Percentiles rank a stretch among this genome's conserved stretches.
Evolutionary conservation across 495 filamentous ascomycete species (phyloP).

Genomic region (Durotheca rogersii): DNA sequence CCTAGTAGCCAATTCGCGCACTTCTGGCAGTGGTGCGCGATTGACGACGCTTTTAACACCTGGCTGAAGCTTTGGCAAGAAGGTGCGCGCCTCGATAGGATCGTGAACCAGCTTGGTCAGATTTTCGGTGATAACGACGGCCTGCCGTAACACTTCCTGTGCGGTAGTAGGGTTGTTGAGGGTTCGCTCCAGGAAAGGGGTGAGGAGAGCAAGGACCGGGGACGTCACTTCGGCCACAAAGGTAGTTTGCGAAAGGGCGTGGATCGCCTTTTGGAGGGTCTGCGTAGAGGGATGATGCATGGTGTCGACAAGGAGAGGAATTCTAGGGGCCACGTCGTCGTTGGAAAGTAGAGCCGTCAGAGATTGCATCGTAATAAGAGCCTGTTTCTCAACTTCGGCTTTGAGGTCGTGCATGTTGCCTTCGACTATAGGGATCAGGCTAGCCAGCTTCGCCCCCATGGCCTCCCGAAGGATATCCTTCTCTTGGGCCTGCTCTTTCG

Average conservation of each 20-base stretch:
- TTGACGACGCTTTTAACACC: slow-evolving; percentile 87
- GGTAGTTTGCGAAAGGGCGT: slow-evolving; percentile 96
- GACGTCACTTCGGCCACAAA: slow-evolving; percentile 97
- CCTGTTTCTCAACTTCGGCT: slow-evolving; percentile 82
- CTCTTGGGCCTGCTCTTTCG: slow-evolving; percentile 73
- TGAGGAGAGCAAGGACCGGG: slow-evolving; percentile 96
- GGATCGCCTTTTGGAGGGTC: slow-evolving; percentile 89
- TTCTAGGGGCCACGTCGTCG: slow-evolving; percentile 91
- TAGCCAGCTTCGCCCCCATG: slow-evolving; percentile 89
- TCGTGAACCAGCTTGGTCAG: slow-evolving; percentile 98
- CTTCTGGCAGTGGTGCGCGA: slow-evolving; percentile 89
- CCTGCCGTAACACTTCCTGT: slow-evolving; percentile 93
- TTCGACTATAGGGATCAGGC: slow-evolving; percentile 89
- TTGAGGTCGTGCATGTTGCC: slow-evolving; percentile 96
- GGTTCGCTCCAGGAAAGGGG: slow-evolving; percentile 88
- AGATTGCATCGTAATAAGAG: slow-evolving; percentile 85
- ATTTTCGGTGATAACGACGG: slow-evolving; percentile 97
- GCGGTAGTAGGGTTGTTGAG: slow-evolving; percentile 86
- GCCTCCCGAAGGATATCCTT: slow-evolving; percentile 87
- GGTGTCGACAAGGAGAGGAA: slow-evolving; percentile 88
- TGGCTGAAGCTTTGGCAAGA: slow-evolving; percentile 92
- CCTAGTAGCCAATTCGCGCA: slow-evolving; percentile 82
- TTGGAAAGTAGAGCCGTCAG: slow-evolving; percentile 90
- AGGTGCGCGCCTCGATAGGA: slow-evolving; percentile 90
- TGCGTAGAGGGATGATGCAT: slow-evolving; percentile 94